Evolutionary conservation across 2,329 filamentous ascomycete genomes (phyloP).

Genomic region (Calonectria crousiana): DNA sequence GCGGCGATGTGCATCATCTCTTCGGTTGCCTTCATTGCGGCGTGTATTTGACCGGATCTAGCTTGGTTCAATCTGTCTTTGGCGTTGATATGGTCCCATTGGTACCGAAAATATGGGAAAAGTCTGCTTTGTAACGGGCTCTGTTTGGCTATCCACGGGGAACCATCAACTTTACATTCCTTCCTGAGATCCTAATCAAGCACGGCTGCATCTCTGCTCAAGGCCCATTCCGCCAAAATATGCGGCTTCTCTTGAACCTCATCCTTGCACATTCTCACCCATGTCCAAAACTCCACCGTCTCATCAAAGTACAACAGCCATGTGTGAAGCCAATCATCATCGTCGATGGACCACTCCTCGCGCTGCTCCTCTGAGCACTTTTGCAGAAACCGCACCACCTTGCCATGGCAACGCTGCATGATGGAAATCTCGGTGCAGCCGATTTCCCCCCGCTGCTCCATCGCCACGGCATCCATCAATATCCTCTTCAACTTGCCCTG

Average conservation of each 20-base stretch:
- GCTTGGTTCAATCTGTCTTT: too few relatives aligned
- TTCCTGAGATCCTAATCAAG: background rate
- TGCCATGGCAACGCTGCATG: background rate
- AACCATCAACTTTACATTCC: background rate
- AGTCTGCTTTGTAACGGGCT: too few relatives aligned
- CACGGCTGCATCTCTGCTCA: background rate
- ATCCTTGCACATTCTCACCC: background rate
- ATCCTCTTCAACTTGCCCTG: background rate
- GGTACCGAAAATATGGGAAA: too few relatives aligned
- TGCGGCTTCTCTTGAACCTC: background rate
- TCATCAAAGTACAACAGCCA: background rate
- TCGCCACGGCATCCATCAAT: background rate
- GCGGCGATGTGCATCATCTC: too few relatives aligned
- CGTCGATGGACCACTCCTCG: background rate
- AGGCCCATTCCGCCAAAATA: background rate
- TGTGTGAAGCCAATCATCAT: background rate
- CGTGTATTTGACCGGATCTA: too few relatives aligned
- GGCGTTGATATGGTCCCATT: too few relatives aligned
- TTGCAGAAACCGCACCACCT: background rate
- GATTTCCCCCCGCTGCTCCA: background rate
- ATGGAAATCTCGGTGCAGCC: background rate
- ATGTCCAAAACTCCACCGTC: background rate
- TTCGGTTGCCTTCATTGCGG: too few relatives aligned
- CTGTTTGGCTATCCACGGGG: too few relatives aligned
- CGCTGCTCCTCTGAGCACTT: background rate